Percentiles rank a stretch among this genome's conserved stretches.
These are phyloP conservation scores for Pythium periplocum DNA, from an alignment of 352 stramenopile genomes.

Conservation along the genomic window DNA sequence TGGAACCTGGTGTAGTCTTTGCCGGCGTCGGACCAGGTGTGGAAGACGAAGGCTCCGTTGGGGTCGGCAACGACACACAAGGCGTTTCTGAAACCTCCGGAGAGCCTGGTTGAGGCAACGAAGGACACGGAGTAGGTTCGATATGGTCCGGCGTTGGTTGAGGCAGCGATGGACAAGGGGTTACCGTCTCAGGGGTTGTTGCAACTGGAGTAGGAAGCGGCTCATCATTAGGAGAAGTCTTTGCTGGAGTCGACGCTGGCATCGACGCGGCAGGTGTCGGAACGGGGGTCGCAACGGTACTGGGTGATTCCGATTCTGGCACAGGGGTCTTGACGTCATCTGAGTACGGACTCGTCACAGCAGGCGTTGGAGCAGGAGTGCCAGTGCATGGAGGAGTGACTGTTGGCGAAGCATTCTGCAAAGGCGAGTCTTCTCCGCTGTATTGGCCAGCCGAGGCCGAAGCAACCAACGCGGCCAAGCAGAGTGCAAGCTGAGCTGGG, in stretches of 20 bases:
- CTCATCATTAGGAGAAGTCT: no score
- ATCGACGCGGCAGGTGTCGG: slow-evolving; percentile 15
- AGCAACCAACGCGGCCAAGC: slow-evolving; percentile 9
- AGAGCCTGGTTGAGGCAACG: slow-evolving; percentile 19
- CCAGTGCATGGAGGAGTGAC: no score
- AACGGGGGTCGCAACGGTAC: slow-evolving; percentile 19
- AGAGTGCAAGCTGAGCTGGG: slow-evolving; percentile 13
- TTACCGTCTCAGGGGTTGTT: not conserved
- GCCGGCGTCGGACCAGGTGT: no score
- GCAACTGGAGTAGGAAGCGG: slow-evolving; percentile 1
- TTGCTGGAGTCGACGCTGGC: slow-evolving; percentile 1
- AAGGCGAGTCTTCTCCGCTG: slow-evolving; percentile 4
- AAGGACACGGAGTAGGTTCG: slow-evolving; percentile 24
- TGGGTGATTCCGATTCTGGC: slow-evolving; percentile 9
- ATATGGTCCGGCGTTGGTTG: slow-evolving; percentile 7
- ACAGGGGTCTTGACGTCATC: not conserved
- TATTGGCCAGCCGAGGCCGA: slow-evolving; percentile 11
- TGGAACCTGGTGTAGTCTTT: not conserved
- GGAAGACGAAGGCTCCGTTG: no score
- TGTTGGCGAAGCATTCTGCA: no score
- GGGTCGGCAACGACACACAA: no score
- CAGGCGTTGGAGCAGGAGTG: no score
- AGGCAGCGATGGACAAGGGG: slow-evolving; percentile 9
- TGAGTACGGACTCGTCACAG: no score
- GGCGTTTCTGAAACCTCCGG: no score